phyloP scores from a whole-genome alignment of 2,329 filamentous ascomycete species.

The Biscogniauxia mediterranea region DNA sequence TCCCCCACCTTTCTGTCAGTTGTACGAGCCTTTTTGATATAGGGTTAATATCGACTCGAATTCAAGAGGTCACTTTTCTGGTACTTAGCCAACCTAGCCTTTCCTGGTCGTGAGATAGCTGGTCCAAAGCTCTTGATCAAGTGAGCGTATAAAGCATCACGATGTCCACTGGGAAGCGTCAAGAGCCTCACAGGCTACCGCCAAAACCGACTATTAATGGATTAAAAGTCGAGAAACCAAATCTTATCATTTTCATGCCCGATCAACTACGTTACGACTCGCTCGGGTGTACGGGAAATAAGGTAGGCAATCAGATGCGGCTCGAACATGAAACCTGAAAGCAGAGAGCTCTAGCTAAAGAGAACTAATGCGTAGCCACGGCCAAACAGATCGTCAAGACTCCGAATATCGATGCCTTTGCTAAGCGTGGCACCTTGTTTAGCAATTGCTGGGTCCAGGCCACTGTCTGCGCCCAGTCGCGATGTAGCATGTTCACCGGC shows the following conservation, averaged over 20 bases:
- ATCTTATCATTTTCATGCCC: constrained; percentile 46
- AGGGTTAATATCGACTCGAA: too few relatives aligned
- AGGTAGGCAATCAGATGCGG: constrained; percentile 1
- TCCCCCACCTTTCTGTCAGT: background rate
- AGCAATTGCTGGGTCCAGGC: constrained; percentile 47
- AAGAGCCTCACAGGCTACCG: background rate
- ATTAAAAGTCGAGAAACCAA: constrained; percentile 19
- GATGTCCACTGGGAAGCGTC: background rate
- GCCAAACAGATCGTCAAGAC: constrained; percentile 30
- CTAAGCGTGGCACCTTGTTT: constrained; percentile 37
- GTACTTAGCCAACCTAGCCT: too few relatives aligned
- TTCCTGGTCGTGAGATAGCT: background rate
- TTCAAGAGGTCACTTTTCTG: too few relatives aligned
- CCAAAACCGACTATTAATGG: background rate
- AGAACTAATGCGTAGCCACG: background rate
- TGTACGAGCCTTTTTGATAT: background rate
- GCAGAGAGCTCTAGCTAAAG: background rate
- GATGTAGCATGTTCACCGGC: constrained; percentile 46
- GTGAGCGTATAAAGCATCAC: background rate
- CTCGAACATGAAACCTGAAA: too few relatives aligned
- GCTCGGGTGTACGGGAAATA: constrained; percentile 34
- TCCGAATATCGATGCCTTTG: constrained; percentile 43
- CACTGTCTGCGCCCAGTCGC: constrained; percentile 45
- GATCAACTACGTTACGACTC: constrained; percentile 47
- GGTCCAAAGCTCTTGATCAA: background rate